Evolutionary conservation across 805 yeast species (phyloP).

Genomic region (Metschnikowia matae): DNA sequence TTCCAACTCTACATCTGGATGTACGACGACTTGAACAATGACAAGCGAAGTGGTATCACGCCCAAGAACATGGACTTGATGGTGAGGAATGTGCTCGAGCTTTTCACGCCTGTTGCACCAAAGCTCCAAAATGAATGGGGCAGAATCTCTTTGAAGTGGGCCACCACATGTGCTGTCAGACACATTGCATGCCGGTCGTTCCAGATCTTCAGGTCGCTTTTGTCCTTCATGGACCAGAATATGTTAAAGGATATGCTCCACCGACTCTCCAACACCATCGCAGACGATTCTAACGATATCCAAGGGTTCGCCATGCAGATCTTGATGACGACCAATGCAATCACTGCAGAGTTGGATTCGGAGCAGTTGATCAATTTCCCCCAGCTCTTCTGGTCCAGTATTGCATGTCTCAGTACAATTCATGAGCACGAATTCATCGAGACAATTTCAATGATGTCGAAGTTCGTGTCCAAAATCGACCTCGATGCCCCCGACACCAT

Average conservation of each 20-base stretch:
- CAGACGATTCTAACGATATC: constrained; percentile 84
- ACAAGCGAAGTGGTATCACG: constrained; percentile 69
- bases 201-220: constrained; percentile 80
- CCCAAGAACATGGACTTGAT: constrained; percentile 81
- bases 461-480: constrained; percentile 82
- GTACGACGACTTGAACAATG: constrained; percentile 78
- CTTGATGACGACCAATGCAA: constrained; percentile 90
- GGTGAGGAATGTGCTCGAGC: constrained; percentile 56
- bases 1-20: constrained; percentile 58
- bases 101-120: constrained; percentile 44
- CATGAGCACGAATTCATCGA: constrained; percentile 94
- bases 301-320: constrained; percentile 98
- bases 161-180: constrained; percentile 94
- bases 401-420: constrained; percentile 83
- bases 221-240: constrained; percentile 75
- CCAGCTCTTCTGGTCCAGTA: constrained; percentile 91
- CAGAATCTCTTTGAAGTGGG: constrained; percentile 80
- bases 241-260: constrained; percentile 95
- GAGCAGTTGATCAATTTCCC: constrained; percentile 82
- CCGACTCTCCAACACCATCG: constrained; percentile 84
- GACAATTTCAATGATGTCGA: constrained; percentile 73
- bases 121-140: constrained; percentile 84
- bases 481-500: constrained; percentile 82
- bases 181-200: constrained; percentile 96
- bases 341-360: constrained; percentile 79